These are phyloP conservation scores for Penicillium cinerascens DNA, from an alignment of 495 filamentous ascomycete species.

Conservation along the genomic window DNA sequence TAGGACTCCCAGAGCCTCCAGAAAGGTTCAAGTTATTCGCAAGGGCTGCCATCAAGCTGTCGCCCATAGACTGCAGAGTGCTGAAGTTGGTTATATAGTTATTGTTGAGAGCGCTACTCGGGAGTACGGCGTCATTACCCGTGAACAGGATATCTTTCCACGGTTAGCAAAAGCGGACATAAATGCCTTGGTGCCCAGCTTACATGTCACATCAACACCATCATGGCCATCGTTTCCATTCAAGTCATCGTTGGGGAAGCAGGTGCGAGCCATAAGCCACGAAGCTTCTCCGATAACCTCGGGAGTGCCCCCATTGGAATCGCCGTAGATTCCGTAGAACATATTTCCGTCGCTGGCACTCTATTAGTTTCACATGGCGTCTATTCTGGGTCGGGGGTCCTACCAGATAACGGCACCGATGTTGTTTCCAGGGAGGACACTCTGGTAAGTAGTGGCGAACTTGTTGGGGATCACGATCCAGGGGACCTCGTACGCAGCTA, in stretches of 20 bases:
- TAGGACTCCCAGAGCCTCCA: conserved; percentile 2
- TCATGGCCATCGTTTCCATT: conserved; percentile 31
- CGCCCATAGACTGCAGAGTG: conserved; percentile 31
- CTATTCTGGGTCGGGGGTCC: neutral
- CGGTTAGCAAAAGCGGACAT: neutral
- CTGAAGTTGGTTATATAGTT: conserved; percentile 39
- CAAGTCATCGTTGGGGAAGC: conserved; percentile 34
- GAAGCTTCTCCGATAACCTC: conserved; percentile 39
- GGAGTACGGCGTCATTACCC: conserved; percentile 28
- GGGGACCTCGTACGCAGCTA: conserved; percentile 38
- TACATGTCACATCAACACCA: conserved; percentile 35
- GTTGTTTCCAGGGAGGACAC: conserved; percentile 31
- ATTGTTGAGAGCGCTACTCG: conserved; percentile 25
- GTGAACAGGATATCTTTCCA: conserved; percentile 34
- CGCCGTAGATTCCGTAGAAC: conserved; percentile 41
- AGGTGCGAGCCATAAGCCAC: conserved; percentile 39
- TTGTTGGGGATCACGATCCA: conserved; percentile 37
- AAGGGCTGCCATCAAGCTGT: conserved; percentile 29
- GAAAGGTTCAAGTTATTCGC: conserved; percentile 31
- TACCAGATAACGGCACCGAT: conserved; percentile 41
- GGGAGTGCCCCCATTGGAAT: conserved; percentile 33
- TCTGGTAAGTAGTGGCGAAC: conserved; percentile 23
- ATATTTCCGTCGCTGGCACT: conserved; percentile 29
- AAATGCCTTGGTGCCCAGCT: neutral
- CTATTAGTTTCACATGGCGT: neutral